These are phyloP conservation scores for Triticum aestivum DNA, from an alignment of 176 grass and related monocot genomes.

Conservation along the genomic window IWGSC_CS_RefSeq_v2.1 NC_057814.1:399570813-399571312, in stretches of 20 bases:
- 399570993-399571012: constrained; percentile 73
- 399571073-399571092: constrained; percentile 62
- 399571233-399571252: constrained; percentile 54
- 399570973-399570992: constrained; percentile 58
- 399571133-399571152: constrained; percentile 44
- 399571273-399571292: constrained; percentile 44
- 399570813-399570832: constrained; percentile 80
- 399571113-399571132: constrained; percentile 54
- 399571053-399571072: constrained; percentile 39
- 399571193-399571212: constrained; percentile 50
- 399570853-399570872: constrained; percentile 26
- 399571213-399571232: constrained; percentile 53
- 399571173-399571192: constrained; percentile 68
- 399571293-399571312: constrained; percentile 61
- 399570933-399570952: constrained; percentile 52
- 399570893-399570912: constrained; percentile 28
- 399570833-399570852: background rate
- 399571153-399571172: constrained; percentile 57
- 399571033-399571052: constrained; percentile 35
- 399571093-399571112: constrained; percentile 54
- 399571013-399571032: constrained; percentile 58
- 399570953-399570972: constrained; percentile 59
- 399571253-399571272: constrained; percentile 46
- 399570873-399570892: constrained; percentile 40
- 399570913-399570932: constrained; percentile 74